Percentiles rank a stretch among this genome's conserved stretches.
phyloP scores from a whole-genome alignment of 1,284 basidiomycete species.

The Erythrobasidium hasegawianum region DNA sequence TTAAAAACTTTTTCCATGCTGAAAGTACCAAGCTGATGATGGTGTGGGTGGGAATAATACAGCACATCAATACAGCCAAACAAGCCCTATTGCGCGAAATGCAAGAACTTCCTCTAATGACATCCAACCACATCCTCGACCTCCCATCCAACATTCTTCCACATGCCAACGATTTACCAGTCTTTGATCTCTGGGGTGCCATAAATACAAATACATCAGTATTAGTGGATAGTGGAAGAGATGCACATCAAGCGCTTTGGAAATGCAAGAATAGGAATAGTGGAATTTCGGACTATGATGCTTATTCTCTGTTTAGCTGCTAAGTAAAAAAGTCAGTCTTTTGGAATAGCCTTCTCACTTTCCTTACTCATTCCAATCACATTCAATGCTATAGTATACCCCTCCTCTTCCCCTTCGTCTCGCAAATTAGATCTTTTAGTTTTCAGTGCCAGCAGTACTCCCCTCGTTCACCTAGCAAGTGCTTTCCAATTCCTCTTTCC shows the following conservation, averaged over 20 bases:
- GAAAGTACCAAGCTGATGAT: too few relatives aligned
- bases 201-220: slow-evolving; percentile 53
- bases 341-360: too few relatives aligned
- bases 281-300: slow-evolving; percentile 17
- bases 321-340: too few relatives aligned
- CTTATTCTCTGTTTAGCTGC: slow-evolving; percentile 21
- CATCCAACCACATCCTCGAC: slow-evolving; percentile 54
- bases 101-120: slow-evolving; percentile 63
- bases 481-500: too few relatives aligned
- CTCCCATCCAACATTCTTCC: slow-evolving; percentile 59
- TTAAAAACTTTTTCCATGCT: too few relatives aligned
- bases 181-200: slow-evolving; percentile 65
- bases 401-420: too few relatives aligned
- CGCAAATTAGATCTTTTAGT: too few relatives aligned
- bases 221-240: slow-evolving; percentile 52
- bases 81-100: slow-evolving; percentile 56
- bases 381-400: too few relatives aligned
- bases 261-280: slow-evolving; percentile 13
- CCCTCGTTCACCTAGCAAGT: too few relatives aligned
- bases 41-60: too few relatives aligned
- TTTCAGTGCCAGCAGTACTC: too few relatives aligned
- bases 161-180: slow-evolving; percentile 57
- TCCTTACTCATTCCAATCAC: too few relatives aligned
- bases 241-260: slow-evolving; percentile 15
- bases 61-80: slow-evolving; percentile 57